phyloP scores from a whole-genome alignment of 768 basidiomycete genomes.

The Naganishia kalamii region DNA sequence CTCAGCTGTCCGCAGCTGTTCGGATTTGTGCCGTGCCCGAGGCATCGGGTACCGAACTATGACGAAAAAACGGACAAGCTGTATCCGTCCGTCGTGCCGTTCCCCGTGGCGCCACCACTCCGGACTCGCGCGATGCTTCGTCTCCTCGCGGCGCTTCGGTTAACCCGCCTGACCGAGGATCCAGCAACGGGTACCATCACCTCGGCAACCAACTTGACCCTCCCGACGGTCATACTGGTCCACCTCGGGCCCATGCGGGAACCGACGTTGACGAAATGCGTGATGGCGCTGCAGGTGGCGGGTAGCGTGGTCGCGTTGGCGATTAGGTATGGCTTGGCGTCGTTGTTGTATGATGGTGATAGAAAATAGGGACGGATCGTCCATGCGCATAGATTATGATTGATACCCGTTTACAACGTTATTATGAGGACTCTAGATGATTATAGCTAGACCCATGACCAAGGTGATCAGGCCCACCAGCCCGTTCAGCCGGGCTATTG shows the following conservation, averaged over 20 bases:
- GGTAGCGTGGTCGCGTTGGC: conserved; percentile 78
- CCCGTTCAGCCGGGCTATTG: too few relatives aligned
- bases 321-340: conserved; percentile 81
- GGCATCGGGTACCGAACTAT: conserved; percentile 89
- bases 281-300: conserved; percentile 70
- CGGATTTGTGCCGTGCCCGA: conserved; percentile 83
- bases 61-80: conserved; percentile 69
- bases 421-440: neutral
- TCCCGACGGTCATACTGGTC: conserved; percentile 78
- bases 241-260: conserved; percentile 79
- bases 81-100: conserved; percentile 64
- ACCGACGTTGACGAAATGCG: conserved; percentile 62
- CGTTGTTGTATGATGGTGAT: conserved; percentile 86
- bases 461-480: neutral
- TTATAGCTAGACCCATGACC: neutral
- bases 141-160: conserved; percentile 46
- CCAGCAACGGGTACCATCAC: conserved; percentile 56
- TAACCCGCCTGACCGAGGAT: conserved; percentile 40
- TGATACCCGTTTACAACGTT: neutral
- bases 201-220: conserved; percentile 80
- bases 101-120: conserved; percentile 57
- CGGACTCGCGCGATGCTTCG: conserved; percentile 57
- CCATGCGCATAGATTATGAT: neutral
- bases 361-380: conserved; percentile 53
- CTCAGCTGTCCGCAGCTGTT: conserved; percentile 92